Base-by-base conservation (phyloP, 768 basidiomycete species). In the Clathrus columnatus region DNA sequence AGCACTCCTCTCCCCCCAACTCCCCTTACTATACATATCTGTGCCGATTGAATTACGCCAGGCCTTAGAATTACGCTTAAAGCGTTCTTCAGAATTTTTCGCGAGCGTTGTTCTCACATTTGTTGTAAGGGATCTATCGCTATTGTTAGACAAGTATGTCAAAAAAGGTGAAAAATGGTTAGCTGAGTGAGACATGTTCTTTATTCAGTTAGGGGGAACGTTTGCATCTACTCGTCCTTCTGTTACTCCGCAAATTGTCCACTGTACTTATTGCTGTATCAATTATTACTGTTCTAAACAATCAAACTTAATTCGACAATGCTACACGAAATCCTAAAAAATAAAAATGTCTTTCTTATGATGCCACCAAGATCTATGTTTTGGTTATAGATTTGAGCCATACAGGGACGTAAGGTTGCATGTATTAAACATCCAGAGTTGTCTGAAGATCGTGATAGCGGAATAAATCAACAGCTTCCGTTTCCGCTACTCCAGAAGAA, bases 161-260 rank as follows among this genome's bases (percentile, higher is more conserved):
- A 92, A 92, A 77, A 88, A 89, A 68, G 90, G 88, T 70, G 91
- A 91, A 72, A 91, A 90, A 70, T 91, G 89, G 87, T 77, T 91
- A 32, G 87, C 83, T 32, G 90, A 93, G 66, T 91, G 26, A 55
- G 17, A 21, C n/a, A n/a, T n/a, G n/a, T n/a, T n/a, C n/a, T n/a
- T n/a, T n/a, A n/a, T n/a, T n/a, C n/a, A n/a, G n/a, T n/a, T n/a
- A n/a, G n/a, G n/a, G n/a, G n/a, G n/a, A n/a, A n/a, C n/a, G n/a
- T n/a, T n/a, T n/a, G n/a, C n/a, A n/a, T n/a, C n/a, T n/a, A n/a
- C n/a, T n/a, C n/a, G n/a, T n/a, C n/a, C n/a, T n/a, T n/a, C n/a
- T n/a, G n/a, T n/a, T n/a, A n/a, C n/a, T n/a, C n/a, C n/a, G n/a
- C n/a, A n/a, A n/a, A n/a, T n/a, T n/a, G n/a, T n/a, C n/a, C n/a